Percentiles rank a stretch among this genome's conserved stretches.
phyloP scores from a whole-genome alignment of 2,329 filamentous ascomycete genomes.

The Xylaria sp. region DNA sequence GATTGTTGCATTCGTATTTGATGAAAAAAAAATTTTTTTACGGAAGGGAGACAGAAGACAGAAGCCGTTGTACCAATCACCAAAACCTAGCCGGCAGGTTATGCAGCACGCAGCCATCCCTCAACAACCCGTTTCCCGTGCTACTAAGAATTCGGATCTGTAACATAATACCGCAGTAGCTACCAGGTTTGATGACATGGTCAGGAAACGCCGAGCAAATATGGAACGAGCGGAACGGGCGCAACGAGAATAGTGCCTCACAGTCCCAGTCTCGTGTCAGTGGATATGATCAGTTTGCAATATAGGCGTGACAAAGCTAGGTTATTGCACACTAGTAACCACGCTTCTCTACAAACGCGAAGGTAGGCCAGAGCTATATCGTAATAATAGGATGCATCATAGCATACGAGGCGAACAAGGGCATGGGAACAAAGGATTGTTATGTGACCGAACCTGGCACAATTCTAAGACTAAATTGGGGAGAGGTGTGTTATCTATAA shows the following conservation, averaged over 20 bases:
- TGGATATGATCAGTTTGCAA: background rate
- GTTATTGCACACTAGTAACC: background rate
- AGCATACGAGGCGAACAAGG: background rate
- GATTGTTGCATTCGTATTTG: too few relatives aligned
- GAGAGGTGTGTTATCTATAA: background rate
- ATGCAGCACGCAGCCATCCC: background rate
- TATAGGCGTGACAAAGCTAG: background rate
- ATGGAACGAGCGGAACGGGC: background rate
- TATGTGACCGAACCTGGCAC: background rate
- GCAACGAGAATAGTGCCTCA: background rate
- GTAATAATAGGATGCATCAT: background rate
- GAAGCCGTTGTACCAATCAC: background rate
- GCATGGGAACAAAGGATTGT: background rate
- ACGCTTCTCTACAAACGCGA: background rate
- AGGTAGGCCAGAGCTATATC: background rate
- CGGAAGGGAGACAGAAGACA: background rate
- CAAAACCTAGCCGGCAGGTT: background rate
- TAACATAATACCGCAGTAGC: background rate
- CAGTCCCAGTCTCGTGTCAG: background rate
- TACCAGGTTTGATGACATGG: background rate
- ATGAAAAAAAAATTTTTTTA: background rate
- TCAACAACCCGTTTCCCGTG: background rate
- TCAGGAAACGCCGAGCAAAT: background rate
- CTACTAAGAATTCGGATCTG: background rate
- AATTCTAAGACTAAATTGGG: background rate